Evolutionary conservation across 2,329 filamentous ascomycete species (phyloP).

Genomic region (Fusarium incarnatum): DNA sequence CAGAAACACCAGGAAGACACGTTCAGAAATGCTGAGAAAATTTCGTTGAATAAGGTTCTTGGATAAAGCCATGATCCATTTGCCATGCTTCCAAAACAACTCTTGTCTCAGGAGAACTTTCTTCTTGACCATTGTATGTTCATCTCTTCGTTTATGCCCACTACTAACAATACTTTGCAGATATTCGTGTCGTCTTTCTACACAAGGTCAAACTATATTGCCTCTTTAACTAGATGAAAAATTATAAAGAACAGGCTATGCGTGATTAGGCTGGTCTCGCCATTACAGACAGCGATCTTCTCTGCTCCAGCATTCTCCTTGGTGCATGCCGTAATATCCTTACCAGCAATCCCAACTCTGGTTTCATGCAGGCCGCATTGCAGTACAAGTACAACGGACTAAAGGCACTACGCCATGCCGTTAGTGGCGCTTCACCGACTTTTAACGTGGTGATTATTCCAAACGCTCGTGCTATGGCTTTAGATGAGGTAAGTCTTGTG

Average conservation of each 20-base stretch:
- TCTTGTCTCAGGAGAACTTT: constrained; percentile 7
- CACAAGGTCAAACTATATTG: not conserved
- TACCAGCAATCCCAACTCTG: no score
- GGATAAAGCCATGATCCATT: not conserved
- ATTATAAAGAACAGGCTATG: not conserved
- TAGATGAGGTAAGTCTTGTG: no score
- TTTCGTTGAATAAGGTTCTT: not conserved
- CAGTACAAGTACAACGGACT: not conserved
- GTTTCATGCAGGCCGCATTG: not conserved
- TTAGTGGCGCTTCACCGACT: no score
- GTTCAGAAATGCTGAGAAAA: not conserved
- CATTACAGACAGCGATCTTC: constrained; percentile 9
- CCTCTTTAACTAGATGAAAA: not conserved
- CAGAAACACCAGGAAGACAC: not conserved
- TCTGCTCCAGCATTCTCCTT: constrained; percentile 4
- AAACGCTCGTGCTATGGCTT: no score
- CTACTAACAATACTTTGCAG: not conserved
- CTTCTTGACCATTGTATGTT: constrained; percentile 13
- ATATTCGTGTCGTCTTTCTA: not conserved
- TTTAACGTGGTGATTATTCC: no score
- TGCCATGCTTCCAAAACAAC: not conserved
- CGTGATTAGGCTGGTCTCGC: constrained; percentile 16
- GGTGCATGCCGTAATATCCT: constrained; percentile 3
- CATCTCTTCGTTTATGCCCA: not conserved
- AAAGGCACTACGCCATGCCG: not conserved